Evolutionary conservation across 148 eudicot species (phyloP), one percentile per base, ranked within the genome.

Genomic region (Rhododendron ovatum): DNA sequence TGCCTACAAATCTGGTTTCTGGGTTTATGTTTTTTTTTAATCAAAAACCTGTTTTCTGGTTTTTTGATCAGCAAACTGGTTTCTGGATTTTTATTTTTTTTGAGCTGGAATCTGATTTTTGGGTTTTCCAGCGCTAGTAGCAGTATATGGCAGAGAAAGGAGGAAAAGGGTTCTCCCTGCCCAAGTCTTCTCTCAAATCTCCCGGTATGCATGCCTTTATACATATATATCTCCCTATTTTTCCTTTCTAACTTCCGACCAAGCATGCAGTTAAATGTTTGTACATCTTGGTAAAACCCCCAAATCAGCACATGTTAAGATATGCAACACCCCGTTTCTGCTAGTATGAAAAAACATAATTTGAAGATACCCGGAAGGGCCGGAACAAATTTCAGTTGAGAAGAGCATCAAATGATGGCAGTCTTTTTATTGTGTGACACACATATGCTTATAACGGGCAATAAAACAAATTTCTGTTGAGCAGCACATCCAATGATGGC

Each of bases 111-210:
- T 13, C 57, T 48, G 61, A 0, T 12, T 24, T 73, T n/a, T 39
- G 24, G 43, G 20, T 63, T 83, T 82, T 63, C 6, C 39, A n/a
- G 57, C 24, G 28, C 0, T 28, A 35, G 51, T 30, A 76, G 47
- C 71, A 53, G 51, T 17, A 76, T 55, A 89, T 87, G 91, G 59
- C 86, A 2, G 91, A 89, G 30, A 89, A 87, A 78, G 91, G 86
- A 79, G 89, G 86, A 84, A 84, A 87, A 47, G 90, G 90, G 59
- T 78, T 63, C 73, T 77, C 85, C 7, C 11, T 78, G 22, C 39
- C 89, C 75, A 88, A 88, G 78, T 82, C 88, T 82, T 80, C 88
- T 84, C 85, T 84, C 57, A 87, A 85, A 67, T 65, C 91, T 63
- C 65, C 89, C 43, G 86, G 90, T 89, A 81, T 57, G 37, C 30